Conservation (phyloP, 768 basidiomycete genomes). For the Phylloporus scabripes region DNA sequence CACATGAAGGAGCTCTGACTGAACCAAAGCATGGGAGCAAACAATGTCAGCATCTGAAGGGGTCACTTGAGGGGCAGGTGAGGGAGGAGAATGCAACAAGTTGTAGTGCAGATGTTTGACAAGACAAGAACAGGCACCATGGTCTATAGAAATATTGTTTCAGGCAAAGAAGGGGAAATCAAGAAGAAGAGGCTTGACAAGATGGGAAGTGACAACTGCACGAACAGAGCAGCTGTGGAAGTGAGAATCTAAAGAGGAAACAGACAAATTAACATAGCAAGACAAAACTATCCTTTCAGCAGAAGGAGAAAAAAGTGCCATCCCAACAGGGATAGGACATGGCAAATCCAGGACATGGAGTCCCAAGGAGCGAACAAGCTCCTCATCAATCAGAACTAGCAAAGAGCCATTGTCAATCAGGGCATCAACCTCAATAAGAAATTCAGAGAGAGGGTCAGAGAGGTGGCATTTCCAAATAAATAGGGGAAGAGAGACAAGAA, state of each 20-base stretch:
- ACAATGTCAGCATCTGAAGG: too few species aligned
- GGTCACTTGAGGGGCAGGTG: too few species aligned
- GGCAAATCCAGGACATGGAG: background rate
- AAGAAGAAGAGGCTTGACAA: conserved; percentile 29
- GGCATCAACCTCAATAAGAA: conserved; percentile 2
- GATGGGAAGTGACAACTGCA: conserved; percentile 21
- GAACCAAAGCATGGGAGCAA: too few species aligned
- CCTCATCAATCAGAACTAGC: conserved; percentile 24
- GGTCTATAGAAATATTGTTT: conserved; percentile 34
- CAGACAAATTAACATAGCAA: conserved; percentile 12
- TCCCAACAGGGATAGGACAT: background rate
- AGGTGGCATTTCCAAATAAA: conserved; percentile 2
- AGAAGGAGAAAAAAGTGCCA: background rate
- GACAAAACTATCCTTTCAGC: background rate
- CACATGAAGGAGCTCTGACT: too few species aligned
- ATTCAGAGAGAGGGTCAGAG: too few species aligned
- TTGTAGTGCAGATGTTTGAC: too few species aligned
- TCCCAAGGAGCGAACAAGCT: background rate
- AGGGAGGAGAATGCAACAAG: too few species aligned
- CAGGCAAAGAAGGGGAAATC: conserved; percentile 31
- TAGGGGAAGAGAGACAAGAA: conserved; percentile 3
- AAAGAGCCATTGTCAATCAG: conserved; percentile 30
- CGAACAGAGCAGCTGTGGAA: conserved; percentile 5
- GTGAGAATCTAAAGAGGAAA: conserved; percentile 1
- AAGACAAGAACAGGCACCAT: conserved; percentile 2